These are phyloP conservation scores for Leersia perrieri DNA, from an alignment of 176 grass and related monocot species.

Conservation along the genomic window DNA sequence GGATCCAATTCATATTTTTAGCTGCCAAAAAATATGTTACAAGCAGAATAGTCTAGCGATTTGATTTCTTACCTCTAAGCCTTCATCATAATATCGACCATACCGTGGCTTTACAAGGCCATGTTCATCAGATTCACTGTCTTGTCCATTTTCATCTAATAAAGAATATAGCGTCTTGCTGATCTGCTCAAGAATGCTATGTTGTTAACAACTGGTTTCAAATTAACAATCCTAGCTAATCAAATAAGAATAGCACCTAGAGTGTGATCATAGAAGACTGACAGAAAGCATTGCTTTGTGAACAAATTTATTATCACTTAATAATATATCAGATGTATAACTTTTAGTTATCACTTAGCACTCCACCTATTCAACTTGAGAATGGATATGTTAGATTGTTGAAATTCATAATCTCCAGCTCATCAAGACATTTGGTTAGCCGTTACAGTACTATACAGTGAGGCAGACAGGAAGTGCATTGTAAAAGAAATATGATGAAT, in stretches of 20 bases:
- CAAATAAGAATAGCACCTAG: not conserved
- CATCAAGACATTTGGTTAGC: not conserved
- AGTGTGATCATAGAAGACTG: not conserved
- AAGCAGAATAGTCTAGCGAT: not conserved
- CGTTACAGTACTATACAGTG: not conserved
- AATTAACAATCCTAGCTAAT: not conserved
- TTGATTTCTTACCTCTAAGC: conserved; percentile 46
- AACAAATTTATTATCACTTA: not conserved
- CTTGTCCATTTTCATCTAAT: conserved; percentile 50
- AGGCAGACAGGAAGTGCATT: not conserved
- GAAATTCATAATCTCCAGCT: not conserved
- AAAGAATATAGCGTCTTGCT: conserved; percentile 55
- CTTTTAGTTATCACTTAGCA: not conserved
- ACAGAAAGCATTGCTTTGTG: not conserved
- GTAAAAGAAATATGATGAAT: not conserved
- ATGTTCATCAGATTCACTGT: conserved; percentile 40
- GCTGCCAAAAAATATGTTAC: not conserved
- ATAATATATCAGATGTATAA: not conserved
- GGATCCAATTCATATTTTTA: conserved; percentile 16
- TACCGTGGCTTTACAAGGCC: conserved; percentile 35
- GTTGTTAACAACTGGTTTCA: not conserved
- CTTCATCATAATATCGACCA: conserved; percentile 54
- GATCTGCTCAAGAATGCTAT: conserved; percentile 44
- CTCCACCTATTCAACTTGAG: not conserved
- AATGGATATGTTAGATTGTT: not conserved